These are phyloP conservation scores for Xylaria castorea DNA, from an alignment of 495 filamentous ascomycete species.

Conservation along the genomic window DNA sequence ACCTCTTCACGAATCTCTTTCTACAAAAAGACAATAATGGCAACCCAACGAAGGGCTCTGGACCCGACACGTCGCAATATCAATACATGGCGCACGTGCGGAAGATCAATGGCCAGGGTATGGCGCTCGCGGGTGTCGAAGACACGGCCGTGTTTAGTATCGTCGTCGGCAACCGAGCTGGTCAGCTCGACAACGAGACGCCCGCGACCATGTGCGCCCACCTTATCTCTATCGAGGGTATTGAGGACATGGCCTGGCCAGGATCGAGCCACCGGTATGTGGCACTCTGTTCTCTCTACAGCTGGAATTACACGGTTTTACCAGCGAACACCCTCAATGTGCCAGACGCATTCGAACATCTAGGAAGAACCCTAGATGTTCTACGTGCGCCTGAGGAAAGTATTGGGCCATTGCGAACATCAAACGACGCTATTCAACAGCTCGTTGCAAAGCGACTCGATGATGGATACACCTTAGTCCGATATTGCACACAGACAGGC, in stretches of 20 bases:
- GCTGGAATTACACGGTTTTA: conserved; percentile 53
- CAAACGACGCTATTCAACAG: neutral
- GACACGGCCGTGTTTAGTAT: conserved; percentile 46
- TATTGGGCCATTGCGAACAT: neutral
- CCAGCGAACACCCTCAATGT: conserved; percentile 47
- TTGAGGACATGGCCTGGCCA: conserved; percentile 33
- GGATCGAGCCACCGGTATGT: conserved; percentile 32
- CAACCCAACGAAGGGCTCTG: conserved; percentile 15
- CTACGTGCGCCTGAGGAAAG: conserved; percentile 5
- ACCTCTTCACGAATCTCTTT: conserved; percentile 38
- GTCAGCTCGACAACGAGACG: conserved; percentile 36
- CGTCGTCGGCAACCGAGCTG: conserved; percentile 44
- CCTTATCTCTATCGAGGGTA: conserved; percentile 48
- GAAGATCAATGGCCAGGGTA: conserved; percentile 48
- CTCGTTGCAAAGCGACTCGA: conserved; percentile 34
- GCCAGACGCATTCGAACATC: conserved; percentile 30
- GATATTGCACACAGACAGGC: conserved; percentile 47
- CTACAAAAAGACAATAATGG: conserved; percentile 22
- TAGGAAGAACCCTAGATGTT: conserved; percentile 29
- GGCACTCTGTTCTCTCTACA: conserved; percentile 49
- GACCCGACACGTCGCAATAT: conserved; percentile 36
- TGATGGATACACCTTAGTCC: conserved; percentile 50
- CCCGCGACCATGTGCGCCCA: conserved; percentile 39
- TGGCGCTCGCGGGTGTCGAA: conserved; percentile 41
- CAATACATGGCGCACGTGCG: conserved; percentile 54